Percentiles rank a stretch among this genome's conserved stretches.
Conservation (phyloP, 148 eudicot genomes). For the Amaranthus hypochondriacus region DNA sequence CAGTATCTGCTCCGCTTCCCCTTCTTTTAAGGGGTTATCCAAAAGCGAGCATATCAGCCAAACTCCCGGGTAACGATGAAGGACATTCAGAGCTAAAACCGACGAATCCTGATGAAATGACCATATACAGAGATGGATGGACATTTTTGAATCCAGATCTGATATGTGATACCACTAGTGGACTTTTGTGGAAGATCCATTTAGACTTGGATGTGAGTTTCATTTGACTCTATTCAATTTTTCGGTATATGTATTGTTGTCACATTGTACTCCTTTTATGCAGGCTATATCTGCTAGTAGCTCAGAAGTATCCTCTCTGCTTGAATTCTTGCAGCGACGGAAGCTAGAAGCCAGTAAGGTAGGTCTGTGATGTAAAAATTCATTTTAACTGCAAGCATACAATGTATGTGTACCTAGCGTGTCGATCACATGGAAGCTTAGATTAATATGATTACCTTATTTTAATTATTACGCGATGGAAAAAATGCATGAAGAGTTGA, state of each 20-base stretch:
- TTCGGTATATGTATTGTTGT: slow-evolving; percentile 5
- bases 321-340: slow-evolving; percentile 91
- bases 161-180: slow-evolving; percentile 66
- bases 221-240: slow-evolving; percentile 2
- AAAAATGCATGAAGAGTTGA: too few species aligned
- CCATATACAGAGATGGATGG: slow-evolving; percentile 81
- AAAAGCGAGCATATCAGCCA: slow-evolving; percentile 37
- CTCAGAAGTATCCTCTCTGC: slow-evolving; percentile 68
- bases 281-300: slow-evolving; percentile 95
- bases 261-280: slow-evolving; percentile 18
- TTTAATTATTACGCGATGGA: too few species aligned
- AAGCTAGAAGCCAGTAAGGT: slow-evolving; percentile 87
- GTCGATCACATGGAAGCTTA: too few species aligned
- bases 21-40: slow-evolving; percentile 60
- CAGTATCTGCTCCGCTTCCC: slow-evolving; percentile 99
- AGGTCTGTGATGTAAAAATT: slow-evolving; percentile 2
- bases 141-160: slow-evolving; percentile 87
- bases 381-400: neutral
- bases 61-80: slow-evolving; percentile 30
- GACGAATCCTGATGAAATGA: slow-evolving; percentile 38
- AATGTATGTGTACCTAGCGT: neutral
- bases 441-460: too few species aligned
- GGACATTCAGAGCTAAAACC: slow-evolving; percentile 41
- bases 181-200: slow-evolving; percentile 82
- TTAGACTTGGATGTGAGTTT: slow-evolving; percentile 81